Conservation (phyloP, 2,329 filamentous ascomycete genomes). For the Microcyclosporella mali region DNA sequence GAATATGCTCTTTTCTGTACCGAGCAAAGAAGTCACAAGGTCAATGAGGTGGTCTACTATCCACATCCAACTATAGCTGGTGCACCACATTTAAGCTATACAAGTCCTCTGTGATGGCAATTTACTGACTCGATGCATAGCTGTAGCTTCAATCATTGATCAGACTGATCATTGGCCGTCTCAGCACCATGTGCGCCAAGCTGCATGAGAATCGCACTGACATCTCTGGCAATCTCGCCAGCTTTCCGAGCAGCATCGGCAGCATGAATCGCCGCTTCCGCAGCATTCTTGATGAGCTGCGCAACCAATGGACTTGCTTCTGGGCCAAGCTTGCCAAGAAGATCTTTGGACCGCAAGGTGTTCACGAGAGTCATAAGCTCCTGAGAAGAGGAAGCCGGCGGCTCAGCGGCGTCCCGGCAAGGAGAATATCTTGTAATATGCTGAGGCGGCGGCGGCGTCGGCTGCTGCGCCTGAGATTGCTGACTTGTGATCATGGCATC, state of each 20-base stretch:
- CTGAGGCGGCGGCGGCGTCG: not conserved
- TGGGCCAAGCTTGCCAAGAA: not conserved
- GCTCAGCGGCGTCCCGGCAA: constrained; percentile 1
- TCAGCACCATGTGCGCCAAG: not conserved
- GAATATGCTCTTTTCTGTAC: too few species aligned
- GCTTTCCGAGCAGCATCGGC: constrained; percentile 9
- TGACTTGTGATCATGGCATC: constrained; percentile 3
- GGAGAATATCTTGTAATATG: not conserved
- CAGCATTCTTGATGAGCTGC: constrained; percentile 8
- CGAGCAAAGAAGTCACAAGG: too few species aligned
- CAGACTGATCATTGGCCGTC: not conserved
- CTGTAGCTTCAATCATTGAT: too few species aligned
- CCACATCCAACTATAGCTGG: too few species aligned
- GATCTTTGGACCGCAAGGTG: constrained; percentile 1
- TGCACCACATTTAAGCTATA: too few species aligned
- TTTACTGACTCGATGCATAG: too few species aligned
- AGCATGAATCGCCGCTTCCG: constrained; percentile 10
- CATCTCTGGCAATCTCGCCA: constrained; percentile 11
- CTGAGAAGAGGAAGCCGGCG: not conserved
- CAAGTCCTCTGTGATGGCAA: too few species aligned
- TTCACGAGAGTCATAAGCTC: constrained; percentile 3
- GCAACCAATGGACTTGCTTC: constrained; percentile 5
- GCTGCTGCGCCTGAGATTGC: not conserved
- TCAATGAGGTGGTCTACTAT: too few species aligned
- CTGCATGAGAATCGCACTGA: constrained; percentile 8